These are phyloP conservation scores for Hordeum pubiflorum DNA, from an alignment of 202 grass and related monocot species.

Conservation along the genomic window DNA sequence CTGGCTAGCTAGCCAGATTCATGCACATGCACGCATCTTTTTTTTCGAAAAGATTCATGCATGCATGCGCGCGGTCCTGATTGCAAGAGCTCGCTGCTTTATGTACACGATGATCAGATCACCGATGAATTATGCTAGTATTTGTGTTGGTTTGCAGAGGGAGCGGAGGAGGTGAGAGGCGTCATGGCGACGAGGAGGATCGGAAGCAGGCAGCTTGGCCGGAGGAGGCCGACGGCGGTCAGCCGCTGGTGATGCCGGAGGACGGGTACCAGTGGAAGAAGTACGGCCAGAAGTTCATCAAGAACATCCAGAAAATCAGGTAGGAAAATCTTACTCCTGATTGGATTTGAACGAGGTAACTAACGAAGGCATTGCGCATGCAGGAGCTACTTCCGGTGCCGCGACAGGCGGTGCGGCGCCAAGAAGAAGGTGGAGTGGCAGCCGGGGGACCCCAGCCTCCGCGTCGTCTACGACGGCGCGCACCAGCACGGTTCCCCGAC, in stretches of 20 bases:
- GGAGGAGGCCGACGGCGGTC: background rate
- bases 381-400: slow-evolving; percentile 84
- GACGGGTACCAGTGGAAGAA: slow-evolving; percentile 86
- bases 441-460: slow-evolving; percentile 28
- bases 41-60: no score
- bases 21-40: no score
- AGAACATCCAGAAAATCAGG: slow-evolving; percentile 66
- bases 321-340: no score
- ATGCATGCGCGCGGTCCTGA: no score
- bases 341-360: no score
- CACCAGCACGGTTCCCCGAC: slow-evolving; percentile 41
- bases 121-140: background rate
- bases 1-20: background rate
- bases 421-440: slow-evolving; percentile 84
- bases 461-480: slow-evolving; percentile 47
- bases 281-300: slow-evolving; percentile 85
- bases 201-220: background rate
- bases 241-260: slow-evolving; percentile 39
- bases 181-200: background rate
- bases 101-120: background rate
- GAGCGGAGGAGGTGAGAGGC: background rate
- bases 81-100: background rate
- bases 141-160: background rate
- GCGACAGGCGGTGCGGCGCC: slow-evolving; percentile 47
- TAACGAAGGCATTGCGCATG: background rate